Evolutionary conservation across 2,329 filamentous ascomycete genomes (phyloP).

Genomic region (Rutstroemia sp.): DNA sequence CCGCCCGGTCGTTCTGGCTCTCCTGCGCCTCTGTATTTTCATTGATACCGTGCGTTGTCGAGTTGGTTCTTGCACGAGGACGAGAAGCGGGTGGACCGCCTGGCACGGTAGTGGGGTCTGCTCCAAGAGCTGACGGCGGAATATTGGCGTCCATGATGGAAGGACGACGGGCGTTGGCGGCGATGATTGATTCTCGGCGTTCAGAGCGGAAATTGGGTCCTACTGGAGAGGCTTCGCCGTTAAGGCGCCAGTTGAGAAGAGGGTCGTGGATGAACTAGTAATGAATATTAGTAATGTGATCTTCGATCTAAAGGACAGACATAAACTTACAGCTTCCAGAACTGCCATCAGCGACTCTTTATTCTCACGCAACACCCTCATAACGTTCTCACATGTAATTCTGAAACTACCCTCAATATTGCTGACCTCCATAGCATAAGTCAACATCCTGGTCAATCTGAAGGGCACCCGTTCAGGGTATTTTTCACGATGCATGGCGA

Average conservation of each 20-base stretch:
- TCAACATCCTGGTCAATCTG: conserved; percentile 96
- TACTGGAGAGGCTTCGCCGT: conserved; percentile 50
- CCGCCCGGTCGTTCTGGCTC: conserved; percentile 83
- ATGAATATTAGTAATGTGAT: conserved; percentile 15
- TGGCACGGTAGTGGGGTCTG: conserved; percentile 27
- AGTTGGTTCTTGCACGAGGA: conserved; percentile 52
- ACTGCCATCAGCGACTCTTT: conserved; percentile 99
- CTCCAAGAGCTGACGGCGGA: conserved; percentile 46
- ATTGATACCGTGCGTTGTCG: conserved; percentile 36
- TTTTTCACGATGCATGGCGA: conserved; percentile 99
- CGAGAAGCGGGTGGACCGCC: conserved; percentile 43
- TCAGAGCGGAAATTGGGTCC: conserved; percentile 62
- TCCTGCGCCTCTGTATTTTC: conserved; percentile 48
- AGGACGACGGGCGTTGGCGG: conserved; percentile 47
- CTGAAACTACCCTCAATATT: conserved; percentile 99
- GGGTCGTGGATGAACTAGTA: conserved; percentile 94
- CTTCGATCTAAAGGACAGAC: neutral
- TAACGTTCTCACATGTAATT: conserved; percentile 96
- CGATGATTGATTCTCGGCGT: conserved; percentile 44
- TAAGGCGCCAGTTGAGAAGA: conserved; percentile 93
- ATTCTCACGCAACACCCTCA: conserved; percentile 92
- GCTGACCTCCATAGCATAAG: conserved; percentile 99
- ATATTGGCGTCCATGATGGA: conserved; percentile 62
- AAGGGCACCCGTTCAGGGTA: conserved; percentile 97
- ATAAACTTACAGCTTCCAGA: conserved; percentile 78